Conservation (phyloP, 148 eudicot genomes). For the Fagopyrum homotropicum region DNA sequence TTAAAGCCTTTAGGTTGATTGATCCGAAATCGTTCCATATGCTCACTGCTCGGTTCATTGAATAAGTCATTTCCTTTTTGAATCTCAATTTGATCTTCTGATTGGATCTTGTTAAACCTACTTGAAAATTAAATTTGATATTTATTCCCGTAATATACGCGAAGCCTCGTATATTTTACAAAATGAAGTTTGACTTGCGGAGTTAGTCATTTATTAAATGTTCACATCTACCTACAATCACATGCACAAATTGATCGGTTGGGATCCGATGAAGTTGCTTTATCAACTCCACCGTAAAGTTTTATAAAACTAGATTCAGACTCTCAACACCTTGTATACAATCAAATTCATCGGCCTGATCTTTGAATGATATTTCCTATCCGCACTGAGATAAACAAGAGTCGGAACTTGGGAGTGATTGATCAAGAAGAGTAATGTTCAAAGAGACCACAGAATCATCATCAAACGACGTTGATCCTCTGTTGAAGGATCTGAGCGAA, state of each 20-base stretch:
- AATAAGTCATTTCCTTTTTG: neutral
- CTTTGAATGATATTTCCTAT: neutral
- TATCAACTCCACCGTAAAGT: too few relatives aligned
- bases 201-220: conserved; percentile 12
- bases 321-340: neutral
- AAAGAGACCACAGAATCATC: conserved; percentile 6
- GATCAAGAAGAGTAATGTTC: conserved; percentile 7
- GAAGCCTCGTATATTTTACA: neutral
- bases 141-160: neutral
- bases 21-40: neutral
- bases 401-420: neutral
- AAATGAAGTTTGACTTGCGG: conserved; percentile 8
- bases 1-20: neutral
- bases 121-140: neutral
- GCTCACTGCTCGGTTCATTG: neutral
- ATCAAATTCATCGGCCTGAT: neutral
- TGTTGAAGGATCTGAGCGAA: conserved; percentile 84
- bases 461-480: conserved; percentile 53
- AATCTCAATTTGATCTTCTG: neutral
- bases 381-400: neutral
- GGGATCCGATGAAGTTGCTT: neutral
- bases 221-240: conserved; percentile 10
- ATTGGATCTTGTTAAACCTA: neutral
- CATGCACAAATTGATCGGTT: conserved; percentile 15
- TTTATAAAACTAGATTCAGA: neutral